These are phyloP conservation scores for Hygrophoropsis aurantiaca DNA, from an alignment of 768 basidiomycete genomes.

Conservation along the genomic window DNA sequence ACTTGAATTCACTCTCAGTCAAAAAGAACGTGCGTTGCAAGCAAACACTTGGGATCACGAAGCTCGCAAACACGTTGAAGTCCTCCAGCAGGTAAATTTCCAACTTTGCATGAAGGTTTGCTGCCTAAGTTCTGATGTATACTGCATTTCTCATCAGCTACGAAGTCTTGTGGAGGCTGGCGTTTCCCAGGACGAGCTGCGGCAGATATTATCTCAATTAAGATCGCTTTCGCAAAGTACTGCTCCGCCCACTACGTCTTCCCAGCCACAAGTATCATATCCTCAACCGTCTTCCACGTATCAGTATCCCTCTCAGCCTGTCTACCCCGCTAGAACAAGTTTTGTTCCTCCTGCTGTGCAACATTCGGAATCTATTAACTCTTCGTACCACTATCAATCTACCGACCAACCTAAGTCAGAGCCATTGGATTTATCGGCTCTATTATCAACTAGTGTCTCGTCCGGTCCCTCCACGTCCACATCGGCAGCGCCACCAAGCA, in stretches of 20 bases:
- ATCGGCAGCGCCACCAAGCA: conserved; percentile 25
- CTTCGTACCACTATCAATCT: conserved; percentile 21
- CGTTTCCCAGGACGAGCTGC: conserved; percentile 77
- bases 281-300: conserved; percentile 23
- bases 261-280: conserved; percentile 19
- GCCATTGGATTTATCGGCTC: conserved; percentile 26
- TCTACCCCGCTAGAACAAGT: conserved; percentile 17
- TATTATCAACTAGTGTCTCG: conserved; percentile 25
- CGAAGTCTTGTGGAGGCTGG: conserved; percentile 74
- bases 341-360: conserved; percentile 29
- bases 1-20: conserved; percentile 76
- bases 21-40: conserved; percentile 75
- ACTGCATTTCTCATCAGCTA: no score
- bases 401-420: conserved; percentile 27
- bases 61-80: conserved; percentile 69
- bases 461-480: conserved; percentile 21
- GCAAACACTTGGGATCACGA: conserved; percentile 69
- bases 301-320: conserved; percentile 30
- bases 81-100: conserved; percentile 74
- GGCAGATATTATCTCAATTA: conserved; percentile 72
- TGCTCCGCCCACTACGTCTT: conserved; percentile 36
- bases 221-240: conserved; percentile 56
- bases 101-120: not conserved
- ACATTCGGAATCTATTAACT: conserved; percentile 29
- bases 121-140: conserved; percentile 10